Evolutionary conservation across 179 eudicot species (phyloP).

Genomic region (Amaranthus tricolor): DNA sequence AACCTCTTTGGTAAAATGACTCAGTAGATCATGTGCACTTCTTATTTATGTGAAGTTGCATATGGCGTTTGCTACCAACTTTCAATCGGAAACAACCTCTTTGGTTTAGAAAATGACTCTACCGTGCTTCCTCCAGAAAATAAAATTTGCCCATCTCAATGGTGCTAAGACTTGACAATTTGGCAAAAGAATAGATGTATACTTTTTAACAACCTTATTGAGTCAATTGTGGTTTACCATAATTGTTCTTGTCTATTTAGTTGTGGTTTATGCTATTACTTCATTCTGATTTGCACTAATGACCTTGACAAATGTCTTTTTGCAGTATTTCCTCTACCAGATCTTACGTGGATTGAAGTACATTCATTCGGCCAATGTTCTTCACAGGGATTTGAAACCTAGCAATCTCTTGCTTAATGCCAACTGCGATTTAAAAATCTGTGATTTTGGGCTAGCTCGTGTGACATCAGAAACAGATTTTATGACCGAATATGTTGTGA

Average conservation of each 20-base stretch:
- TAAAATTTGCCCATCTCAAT: background rate
- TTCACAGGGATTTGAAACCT: constrained; percentile 86
- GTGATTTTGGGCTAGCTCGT: constrained; percentile 91
- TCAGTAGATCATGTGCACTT: too few relatives aligned
- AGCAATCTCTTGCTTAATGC: constrained; percentile 84
- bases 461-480: constrained; percentile 89
- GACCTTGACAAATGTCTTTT: constrained; percentile 5
- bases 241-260: too few relatives aligned
- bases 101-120: background rate
- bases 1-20: background rate
- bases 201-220: background rate
- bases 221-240: too few relatives aligned
- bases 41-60: too few relatives aligned
- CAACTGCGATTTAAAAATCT: constrained; percentile 83
- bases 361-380: constrained; percentile 89
- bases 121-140: background rate
- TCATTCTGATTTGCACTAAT: background rate
- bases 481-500: constrained; percentile 93
- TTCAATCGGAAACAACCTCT: background rate
- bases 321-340: constrained; percentile 96
- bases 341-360: constrained; percentile 89
- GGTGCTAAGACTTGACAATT: background rate
- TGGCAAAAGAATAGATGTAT: too few relatives aligned
- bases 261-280: background rate
- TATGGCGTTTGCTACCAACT: constrained; percentile 1